These are phyloP conservation scores for Ceratorhiza oryzae-sativae DNA, from an alignment of 1,284 basidiomycete genomes.

Conservation along the genomic window DNA sequence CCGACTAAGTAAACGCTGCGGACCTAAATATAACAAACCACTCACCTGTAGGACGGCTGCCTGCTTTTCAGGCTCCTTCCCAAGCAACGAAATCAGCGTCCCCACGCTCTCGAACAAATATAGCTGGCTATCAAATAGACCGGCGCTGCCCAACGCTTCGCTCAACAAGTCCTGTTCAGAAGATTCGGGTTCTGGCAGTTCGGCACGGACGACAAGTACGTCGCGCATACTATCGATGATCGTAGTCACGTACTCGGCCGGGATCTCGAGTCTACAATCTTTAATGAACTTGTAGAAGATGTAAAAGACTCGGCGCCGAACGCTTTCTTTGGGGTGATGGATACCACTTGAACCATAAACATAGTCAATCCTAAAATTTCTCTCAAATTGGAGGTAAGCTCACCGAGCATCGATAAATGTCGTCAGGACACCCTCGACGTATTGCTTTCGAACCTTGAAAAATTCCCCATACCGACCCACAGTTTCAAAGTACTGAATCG, in stretches of 20 bases:
- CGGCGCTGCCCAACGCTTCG: constrained; percentile 79
- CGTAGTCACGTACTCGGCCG: constrained; percentile 71
- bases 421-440: constrained; percentile 84
- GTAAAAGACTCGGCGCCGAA: constrained; percentile 87
- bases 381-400: constrained; percentile 45
- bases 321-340: constrained; percentile 75
- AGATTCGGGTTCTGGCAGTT: constrained; percentile 62
- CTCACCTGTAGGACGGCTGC: constrained; percentile 67
- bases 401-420: constrained; percentile 87
- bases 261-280: constrained; percentile 82
- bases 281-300: constrained; percentile 94
- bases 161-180: constrained; percentile 61
- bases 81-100: constrained; percentile 78
- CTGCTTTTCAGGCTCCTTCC: constrained; percentile 69
- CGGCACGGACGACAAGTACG: constrained; percentile 68
- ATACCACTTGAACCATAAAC: constrained; percentile 70
- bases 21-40: background rate
- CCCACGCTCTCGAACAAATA: constrained; percentile 96
- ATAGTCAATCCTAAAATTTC: background rate
- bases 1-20: constrained; percentile 12
- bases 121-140: constrained; percentile 88
- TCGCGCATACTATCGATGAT: constrained; percentile 81
- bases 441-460: constrained; percentile 90
- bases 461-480: constrained; percentile 93
- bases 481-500: constrained; percentile 94